Base-by-base conservation (phyloP, 116 monocot genomes). In the Papilionanthe hybrid region DNA sequence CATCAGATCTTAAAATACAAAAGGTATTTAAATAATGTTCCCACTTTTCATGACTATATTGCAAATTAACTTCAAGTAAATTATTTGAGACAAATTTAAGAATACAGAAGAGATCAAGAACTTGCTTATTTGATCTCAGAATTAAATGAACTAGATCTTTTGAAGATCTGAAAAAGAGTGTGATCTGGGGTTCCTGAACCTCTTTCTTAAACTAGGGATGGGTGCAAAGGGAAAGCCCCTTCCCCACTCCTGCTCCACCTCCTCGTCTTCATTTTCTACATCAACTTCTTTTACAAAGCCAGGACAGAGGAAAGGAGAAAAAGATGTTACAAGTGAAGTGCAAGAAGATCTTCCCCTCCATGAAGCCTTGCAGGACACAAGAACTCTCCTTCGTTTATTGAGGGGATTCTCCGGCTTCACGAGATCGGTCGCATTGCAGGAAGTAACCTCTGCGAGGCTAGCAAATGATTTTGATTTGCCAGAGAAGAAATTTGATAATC, bases 401-500 rank as follows among this genome's bases (percentile, higher is more conserved):
- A 90, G 86, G 1, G 93, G 88, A 83, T 90, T 88, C 85, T 93
- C 93, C 22, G 79, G 78, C 84, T 93, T 93, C 49, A 72, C 82
- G 25, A 93, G 79, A 55, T 85, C 90, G 30, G 2, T 23, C 5
- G 72, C 66, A 19, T 56, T 75, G 42, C 56, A 56, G 41, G 23
- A 41, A 30, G 79, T 79, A 6, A 60, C 84, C 15, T 90, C 88
- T 3, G 86, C 67, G 9, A 93, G 83, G 83, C 69, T 88, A 30
- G 88, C 82, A 63, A 90, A 93, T 7, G 93, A 93, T 66, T 82
- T 90, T 20, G 90, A 90, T 75, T 90, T 93, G 20, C 93, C 93
- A 12, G 84, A 81, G 80, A 90, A 90, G 63, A 75, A 93, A 74
- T 83, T 93, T 5, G 93, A 93, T 25, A 93, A 48, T 29, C 93